Base-by-base conservation (phyloP, 1,284 basidiomycete genomes). In the Cutaneotrichosporon mucoides region DNA sequence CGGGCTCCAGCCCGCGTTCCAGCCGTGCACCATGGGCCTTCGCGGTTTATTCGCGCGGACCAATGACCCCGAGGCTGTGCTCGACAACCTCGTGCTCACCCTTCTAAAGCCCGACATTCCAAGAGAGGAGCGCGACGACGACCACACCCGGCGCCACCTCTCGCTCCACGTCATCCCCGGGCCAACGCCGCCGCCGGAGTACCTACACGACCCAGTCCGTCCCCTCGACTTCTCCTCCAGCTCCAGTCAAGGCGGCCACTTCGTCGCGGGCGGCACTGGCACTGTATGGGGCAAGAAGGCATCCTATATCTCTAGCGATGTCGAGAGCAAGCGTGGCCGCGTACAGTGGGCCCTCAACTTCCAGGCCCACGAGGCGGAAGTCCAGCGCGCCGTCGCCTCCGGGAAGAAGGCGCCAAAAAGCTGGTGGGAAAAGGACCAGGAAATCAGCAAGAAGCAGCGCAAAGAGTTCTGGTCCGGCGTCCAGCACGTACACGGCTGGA, bases 11-110 rank as follows among this genome's bases (percentile, higher is more conserved):
- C 62, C 72, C 2, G 61, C 67, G 15, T 66, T 75, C 45, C 70
- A 74, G 60, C 55, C 66, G 5, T 72, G 70, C 44, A 71, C 69
- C 4, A 49, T 60, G 13, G 69, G 71, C 24, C 59, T 76, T 13
- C 44, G 59, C 4, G 49, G 47, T 2, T 59, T 75, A 15, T 76
- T 76, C 57, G 45, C 56, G 4, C 13, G 45, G 12, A 24, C 36
- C 11, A 36, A 59, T 8, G 15, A 64, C 6, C 63, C 69, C 5
- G 55, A 67, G 4, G 56, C 51, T 2, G 62, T 68, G 2, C 55
- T 76, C 16, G 56, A 63, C 12, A 57, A 59, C 33, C 67, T 76
- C 11, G 57, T 60, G 15, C 51, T 63, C 10, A 69, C 72, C 2
- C 59, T 74, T 6, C 64, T 73, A 40, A 55, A 57, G 13, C 45